phyloP scores from a whole-genome alignment of 805 yeast genomes.

The Wickerhamiella brachini region DNA sequence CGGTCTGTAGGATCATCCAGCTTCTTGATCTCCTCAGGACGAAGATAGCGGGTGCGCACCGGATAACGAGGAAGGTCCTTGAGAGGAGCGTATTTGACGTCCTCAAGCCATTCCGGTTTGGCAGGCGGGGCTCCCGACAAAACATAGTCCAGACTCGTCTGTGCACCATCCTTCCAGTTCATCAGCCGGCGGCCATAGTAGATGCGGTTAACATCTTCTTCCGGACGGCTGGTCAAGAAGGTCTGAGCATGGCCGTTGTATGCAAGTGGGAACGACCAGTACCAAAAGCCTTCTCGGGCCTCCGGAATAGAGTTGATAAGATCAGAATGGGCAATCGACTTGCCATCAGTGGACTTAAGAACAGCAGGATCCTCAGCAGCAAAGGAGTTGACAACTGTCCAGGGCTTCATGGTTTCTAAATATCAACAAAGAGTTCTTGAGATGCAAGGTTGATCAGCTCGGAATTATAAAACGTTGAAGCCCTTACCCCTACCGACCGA shows the following conservation, averaged over 20 bases:
- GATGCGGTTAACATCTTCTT: slow-evolving; percentile 38
- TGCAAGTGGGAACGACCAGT: slow-evolving; percentile 47
- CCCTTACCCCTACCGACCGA: background rate
- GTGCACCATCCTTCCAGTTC: slow-evolving; percentile 52
- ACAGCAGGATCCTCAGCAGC: slow-evolving; percentile 11
- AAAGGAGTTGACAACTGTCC: slow-evolving; percentile 10
- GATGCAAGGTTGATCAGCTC: background rate
- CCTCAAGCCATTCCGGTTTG: slow-evolving; percentile 25
- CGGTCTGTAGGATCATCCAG: slow-evolving; percentile 23
- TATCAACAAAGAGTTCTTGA: too few species aligned
- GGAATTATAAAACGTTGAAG: background rate
- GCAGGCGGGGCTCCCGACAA: slow-evolving; percentile 25
- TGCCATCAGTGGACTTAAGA: slow-evolving; percentile 5
- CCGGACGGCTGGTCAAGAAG: slow-evolving; percentile 46
- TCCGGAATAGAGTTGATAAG: slow-evolving; percentile 32
- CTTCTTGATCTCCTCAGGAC: slow-evolving; percentile 31
- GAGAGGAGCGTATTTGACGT: slow-evolving; percentile 20
- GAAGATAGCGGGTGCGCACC: slow-evolving; percentile 39
- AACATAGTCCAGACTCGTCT: slow-evolving; percentile 63
- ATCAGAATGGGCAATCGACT: slow-evolving; percentile 2
- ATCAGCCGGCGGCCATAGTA: slow-evolving; percentile 70
- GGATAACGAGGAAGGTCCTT: slow-evolving; percentile 29
- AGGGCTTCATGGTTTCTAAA: slow-evolving; percentile 4
- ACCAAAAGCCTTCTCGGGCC: slow-evolving; percentile 33
- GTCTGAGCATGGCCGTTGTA: slow-evolving; percentile 73